Evolutionary conservation across 2,329 filamentous ascomycete genomes (phyloP), one percentile per base, ranked within the genome.

Genomic region (Daldinia sp.): DNA sequence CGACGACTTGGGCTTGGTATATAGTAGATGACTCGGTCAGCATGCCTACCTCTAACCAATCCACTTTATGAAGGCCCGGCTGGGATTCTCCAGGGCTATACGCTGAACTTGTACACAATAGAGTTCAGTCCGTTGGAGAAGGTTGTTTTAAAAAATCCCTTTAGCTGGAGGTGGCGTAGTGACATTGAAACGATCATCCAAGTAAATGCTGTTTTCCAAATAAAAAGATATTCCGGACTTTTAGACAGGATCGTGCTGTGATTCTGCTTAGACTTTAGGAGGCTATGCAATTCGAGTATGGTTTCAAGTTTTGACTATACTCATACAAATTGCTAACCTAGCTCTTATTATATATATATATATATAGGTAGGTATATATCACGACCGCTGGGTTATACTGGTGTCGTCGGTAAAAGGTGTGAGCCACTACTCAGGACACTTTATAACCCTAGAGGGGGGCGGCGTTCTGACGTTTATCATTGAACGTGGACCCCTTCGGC

Each of bases 391-490:
- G n/a, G 3, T 8, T 32, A 19, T 47, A 19, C 13, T 35, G 13
- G 5, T 45, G 10, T 27, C 19, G 15, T 32, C n/a, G 11, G 8
- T n/a, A 30, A n/a, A 11, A 25, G 15, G 23, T 53, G 10, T 23
- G n/a, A 30, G 19, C 4, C 50, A 51, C 43, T 9, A 10, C 21
- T 48, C 30, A 27, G 17, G 13, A 6, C 17, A 41, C 37, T 43
- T 45, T 25, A 32, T 30, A 53, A 51, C 41, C 29, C 47, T 43
- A 15, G 58, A 61, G 8, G 32, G 47, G 48, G 35, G 19, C 27
- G 21, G 29, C 11, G 11, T 37, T 37, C 45, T 52, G 49, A 51
- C 23, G 41, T 39, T 35, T 57, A 27, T 45, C 25, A 39, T 61
- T 25, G 21, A 58, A 47, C 23, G 13, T 29, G 41, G 34, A 47